Evolutionary conservation across 2,329 filamentous ascomycete species (phyloP), one percentile per base, ranked within the genome.

Genomic region (Trichoderma sp.): DNA sequence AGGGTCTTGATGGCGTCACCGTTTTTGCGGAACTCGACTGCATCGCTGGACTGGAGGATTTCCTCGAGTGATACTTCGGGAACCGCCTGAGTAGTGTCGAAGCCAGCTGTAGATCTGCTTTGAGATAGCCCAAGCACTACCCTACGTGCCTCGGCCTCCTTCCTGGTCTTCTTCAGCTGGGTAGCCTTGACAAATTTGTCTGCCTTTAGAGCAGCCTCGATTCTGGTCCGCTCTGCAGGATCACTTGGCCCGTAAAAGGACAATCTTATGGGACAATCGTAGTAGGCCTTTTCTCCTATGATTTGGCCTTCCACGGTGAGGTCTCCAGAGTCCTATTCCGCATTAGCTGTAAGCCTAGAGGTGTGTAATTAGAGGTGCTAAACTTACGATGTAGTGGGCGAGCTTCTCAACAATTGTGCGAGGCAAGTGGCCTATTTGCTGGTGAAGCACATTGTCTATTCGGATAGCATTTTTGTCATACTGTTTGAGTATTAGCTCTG

Each of bases 351-450:
- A 36, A 3, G 20, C 28, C 20, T 2, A 28, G 1, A 13, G 47
- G 3, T 11, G 9, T 6, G 8, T 17, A 26, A 23, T 7, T 32
- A 34, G n/a, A 1, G 7, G 9, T 2, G 15, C 12, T 20, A 47
- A 28, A 74, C 84, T 76, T 80, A 91, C 90, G 78, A 97, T 85
- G 77, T 93, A 94, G 2, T 86, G 88, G 0, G 93, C 90, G 68
- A 97, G 82, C 79, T 92, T 95, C n/a, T 85, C 82, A 1, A 90
- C 93, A 26, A 93, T 77, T 1, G 81, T 84, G 13, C 88, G 85
- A 7, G 92, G 91, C 53, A 97, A 84, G 80, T 97, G 93, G 1
- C 94, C 94, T 75, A 97, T 93, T 76, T 97, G 93, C 8, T 81
- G 79, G 17, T 89, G 87, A 77, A 92, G 87, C 15, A 95, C 92